Conservation (phyloP, 306 rosid genomes). For the Corylus heterophylla region DNA sequence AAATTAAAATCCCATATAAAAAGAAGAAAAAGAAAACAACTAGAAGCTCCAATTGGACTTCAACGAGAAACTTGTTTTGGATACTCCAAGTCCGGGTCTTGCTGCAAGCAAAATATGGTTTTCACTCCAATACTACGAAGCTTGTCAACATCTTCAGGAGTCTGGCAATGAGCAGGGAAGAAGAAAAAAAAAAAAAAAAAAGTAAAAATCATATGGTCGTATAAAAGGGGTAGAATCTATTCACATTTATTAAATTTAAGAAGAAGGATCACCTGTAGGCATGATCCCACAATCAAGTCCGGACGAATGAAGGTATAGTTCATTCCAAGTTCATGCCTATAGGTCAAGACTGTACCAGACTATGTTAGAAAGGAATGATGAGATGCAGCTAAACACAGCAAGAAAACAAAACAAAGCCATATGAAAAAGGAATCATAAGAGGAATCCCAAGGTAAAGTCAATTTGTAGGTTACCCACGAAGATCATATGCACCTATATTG, state of each 20-base stretch:
- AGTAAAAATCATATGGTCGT: conserved; percentile 23
- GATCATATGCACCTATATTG: not conserved
- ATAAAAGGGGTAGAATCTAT: conserved; percentile 18
- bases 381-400: conserved; percentile 11
- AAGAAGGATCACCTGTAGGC: conserved; percentile 74
- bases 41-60: conserved; percentile 20
- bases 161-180: conserved; percentile 43
- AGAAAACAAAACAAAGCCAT: not conserved
- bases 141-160: conserved; percentile 86
- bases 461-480: not conserved
- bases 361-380: conserved; percentile 27
- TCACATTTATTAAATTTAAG: not conserved
- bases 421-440: not conserved
- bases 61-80: conserved; percentile 35
- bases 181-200: conserved; percentile 3
- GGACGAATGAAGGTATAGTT: conserved; percentile 85
- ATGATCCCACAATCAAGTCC: conserved; percentile 94
- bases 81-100: conserved; percentile 93
- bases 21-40: not conserved
- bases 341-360: conserved; percentile 73
- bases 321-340: conserved; percentile 93
- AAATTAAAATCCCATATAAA: not conserved
- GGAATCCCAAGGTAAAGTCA: not conserved
- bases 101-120: conserved; percentile 92
- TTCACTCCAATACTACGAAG: conserved; percentile 86